Conservation (phyloP, 164 flowering plant species). For the Tetrastigma voinierianum region DNA sequence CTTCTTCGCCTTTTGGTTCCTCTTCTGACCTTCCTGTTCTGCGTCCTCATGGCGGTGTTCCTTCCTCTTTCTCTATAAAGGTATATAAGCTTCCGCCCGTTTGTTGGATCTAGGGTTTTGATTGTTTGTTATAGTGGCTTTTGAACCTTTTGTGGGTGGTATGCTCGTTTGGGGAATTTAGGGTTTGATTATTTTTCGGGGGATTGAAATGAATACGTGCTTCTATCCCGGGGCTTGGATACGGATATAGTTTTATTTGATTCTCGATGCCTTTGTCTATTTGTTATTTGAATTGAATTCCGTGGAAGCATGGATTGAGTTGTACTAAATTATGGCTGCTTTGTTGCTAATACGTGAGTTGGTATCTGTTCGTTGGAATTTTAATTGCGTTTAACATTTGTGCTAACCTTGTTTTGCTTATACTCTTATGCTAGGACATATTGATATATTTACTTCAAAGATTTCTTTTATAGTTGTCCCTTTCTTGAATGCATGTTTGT, state of each 20-base stretch:
- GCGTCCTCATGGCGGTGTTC: constrained; percentile 43
- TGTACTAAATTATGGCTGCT: background rate
- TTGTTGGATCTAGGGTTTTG: constrained; percentile 37
- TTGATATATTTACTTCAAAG: background rate
- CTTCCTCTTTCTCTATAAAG: constrained; percentile 33
- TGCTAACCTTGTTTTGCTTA: background rate
- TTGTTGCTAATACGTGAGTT: background rate
- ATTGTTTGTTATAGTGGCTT: background rate
- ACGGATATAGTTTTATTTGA: too few species aligned
- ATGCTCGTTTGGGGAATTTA: background rate
- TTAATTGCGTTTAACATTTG: background rate
- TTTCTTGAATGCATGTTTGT: background rate
- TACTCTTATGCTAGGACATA: background rate
- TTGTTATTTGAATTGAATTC: constrained; percentile 1
- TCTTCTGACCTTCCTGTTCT: constrained; percentile 37
- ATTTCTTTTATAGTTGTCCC: background rate
- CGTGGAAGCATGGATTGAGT: background rate
- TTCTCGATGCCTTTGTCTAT: background rate
- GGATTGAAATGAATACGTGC: background rate
- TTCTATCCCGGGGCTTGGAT: background rate
- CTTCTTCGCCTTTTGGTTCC: constrained; percentile 24
- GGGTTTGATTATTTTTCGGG: too few species aligned
- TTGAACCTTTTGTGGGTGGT: background rate
- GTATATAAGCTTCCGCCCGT: constrained; percentile 9
- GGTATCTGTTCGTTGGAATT: background rate